Conservation (phyloP, 2,329 filamentous ascomycete genomes). For the Cladosporium austrohemisphaericum region DNA sequence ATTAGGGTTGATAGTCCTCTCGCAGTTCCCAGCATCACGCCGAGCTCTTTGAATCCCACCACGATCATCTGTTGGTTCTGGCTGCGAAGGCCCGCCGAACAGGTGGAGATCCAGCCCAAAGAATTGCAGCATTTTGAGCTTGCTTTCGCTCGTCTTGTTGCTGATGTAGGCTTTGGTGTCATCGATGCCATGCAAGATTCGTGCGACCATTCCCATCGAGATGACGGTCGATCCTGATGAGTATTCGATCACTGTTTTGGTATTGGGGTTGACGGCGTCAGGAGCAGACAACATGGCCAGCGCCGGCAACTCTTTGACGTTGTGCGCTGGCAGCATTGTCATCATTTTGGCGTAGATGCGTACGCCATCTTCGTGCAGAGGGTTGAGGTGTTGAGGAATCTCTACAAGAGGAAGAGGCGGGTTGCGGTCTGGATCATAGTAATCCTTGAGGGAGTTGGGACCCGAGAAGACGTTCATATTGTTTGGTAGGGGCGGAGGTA, state of each 20-base stretch:
- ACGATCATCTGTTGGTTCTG: conserved; percentile 51
- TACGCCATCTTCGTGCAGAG: conserved; percentile 55
- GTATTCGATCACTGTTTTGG: conserved; percentile 55
- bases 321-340: conserved; percentile 61
- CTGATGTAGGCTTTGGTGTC: conserved; percentile 55
- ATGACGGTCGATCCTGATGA: conserved; percentile 62
- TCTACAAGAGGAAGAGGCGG: conserved; percentile 61
- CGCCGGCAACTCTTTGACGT: conserved; percentile 62
- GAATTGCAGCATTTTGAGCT: conserved; percentile 56
- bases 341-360: conserved; percentile 65
- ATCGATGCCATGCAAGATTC: conserved; percentile 49
- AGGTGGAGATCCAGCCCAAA: conserved; percentile 57
- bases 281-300: conserved; percentile 13
- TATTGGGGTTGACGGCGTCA: conserved; percentile 24
- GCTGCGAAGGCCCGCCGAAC: conserved; percentile 58
- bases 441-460: conserved; percentile 54
- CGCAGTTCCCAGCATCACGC: conserved; percentile 40
- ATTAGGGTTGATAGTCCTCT: conserved; percentile 54
- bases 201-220: conserved; percentile 55
- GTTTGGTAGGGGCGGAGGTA: neutral
- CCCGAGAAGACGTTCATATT: conserved; percentile 55
- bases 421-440: conserved; percentile 56
- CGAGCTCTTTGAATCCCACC: conserved; percentile 52
- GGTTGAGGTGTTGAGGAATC: conserved; percentile 55
- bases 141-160: conserved; percentile 55